Percentiles rank a stretch among this genome's conserved stretches.
These are phyloP conservation scores for Punica granatum DNA, from an alignment of 345 rosid genomes.

Conservation along the genomic window DNA sequence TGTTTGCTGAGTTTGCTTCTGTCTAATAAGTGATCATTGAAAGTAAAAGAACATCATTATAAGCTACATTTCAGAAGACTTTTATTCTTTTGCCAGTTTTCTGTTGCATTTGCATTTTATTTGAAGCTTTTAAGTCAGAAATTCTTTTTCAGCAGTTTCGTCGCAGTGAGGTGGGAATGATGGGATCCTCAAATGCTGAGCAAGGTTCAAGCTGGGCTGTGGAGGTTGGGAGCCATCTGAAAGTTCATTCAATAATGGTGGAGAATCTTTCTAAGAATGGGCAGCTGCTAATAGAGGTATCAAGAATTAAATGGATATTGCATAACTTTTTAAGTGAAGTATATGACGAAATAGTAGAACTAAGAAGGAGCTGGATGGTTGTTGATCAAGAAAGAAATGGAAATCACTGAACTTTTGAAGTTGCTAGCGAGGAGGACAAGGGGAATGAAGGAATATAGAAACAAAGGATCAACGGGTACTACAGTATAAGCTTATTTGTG, in stretches of 20 bases:
- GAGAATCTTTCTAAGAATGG: conserved; percentile 81
- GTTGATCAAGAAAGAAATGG: too few species aligned
- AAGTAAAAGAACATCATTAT: too few species aligned
- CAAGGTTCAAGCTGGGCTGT: conserved; percentile 78
- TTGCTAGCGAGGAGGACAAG: too few species aligned
- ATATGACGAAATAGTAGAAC: not conserved
- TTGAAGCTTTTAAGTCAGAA: not conserved
- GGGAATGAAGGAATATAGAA: too few species aligned
- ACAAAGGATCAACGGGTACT: too few species aligned
- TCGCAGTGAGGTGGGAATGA: conserved; percentile 39
- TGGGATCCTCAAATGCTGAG: conserved; percentile 31
- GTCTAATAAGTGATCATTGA: too few species aligned
- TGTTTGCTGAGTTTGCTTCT: not conserved
- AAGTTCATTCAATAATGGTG: conserved; percentile 83
- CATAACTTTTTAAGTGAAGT: not conserved
- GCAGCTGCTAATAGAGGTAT: conserved; percentile 87
- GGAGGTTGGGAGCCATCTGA: conserved; percentile 87
- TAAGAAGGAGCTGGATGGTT: not conserved
- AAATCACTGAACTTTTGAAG: too few species aligned
- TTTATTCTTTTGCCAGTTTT: too few species aligned
- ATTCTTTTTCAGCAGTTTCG: conserved; percentile 49
- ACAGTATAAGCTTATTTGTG: not conserved
- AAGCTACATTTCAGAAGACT: too few species aligned
- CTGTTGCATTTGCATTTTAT: too few species aligned
- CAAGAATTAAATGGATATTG: not conserved